Conservation (phyloP, 2,329 filamentous ascomycete genomes). For the Phoma sp. region DNA sequence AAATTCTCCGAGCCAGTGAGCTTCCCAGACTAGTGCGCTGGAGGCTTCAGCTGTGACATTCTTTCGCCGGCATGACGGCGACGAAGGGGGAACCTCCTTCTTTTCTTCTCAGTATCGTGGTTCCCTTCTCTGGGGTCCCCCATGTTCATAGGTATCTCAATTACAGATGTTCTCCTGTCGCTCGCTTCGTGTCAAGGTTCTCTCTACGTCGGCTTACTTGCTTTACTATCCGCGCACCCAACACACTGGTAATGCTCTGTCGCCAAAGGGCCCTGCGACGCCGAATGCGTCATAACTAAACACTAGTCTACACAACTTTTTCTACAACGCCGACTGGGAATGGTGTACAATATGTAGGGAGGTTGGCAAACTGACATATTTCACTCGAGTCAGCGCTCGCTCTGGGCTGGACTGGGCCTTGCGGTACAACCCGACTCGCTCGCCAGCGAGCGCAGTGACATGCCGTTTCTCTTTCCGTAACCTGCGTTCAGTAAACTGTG, state of each 20-base stretch:
- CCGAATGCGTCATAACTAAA: neutral
- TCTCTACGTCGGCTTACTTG: conserved; percentile 6
- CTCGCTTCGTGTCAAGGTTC: neutral
- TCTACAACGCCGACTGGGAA: no score
- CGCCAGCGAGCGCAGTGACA: no score
- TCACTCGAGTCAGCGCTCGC: neutral
- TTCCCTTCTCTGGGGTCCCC: neutral
- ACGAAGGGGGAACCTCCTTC: neutral
- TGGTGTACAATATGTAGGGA: no score
- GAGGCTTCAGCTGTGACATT: neutral
- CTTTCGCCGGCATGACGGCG: neutral
- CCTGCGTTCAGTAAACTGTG: no score
- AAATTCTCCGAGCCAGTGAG: conserved; percentile 2
- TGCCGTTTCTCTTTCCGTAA: no score
- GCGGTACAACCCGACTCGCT: no score
- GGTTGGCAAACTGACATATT: neutral
- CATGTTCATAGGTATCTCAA: neutral
- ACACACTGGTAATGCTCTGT: neutral
- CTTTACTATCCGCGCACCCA: neutral
- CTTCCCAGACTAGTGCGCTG: neutral
- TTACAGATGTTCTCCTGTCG: neutral
- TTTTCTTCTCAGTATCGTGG: neutral
- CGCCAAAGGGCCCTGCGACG: conserved; percentile 1
- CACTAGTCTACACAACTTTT: neutral
- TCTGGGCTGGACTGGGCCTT: neutral